Conservation (phyloP, 352 stramenopile genomes). For the Globisporangium cylindrosporum region DNA sequence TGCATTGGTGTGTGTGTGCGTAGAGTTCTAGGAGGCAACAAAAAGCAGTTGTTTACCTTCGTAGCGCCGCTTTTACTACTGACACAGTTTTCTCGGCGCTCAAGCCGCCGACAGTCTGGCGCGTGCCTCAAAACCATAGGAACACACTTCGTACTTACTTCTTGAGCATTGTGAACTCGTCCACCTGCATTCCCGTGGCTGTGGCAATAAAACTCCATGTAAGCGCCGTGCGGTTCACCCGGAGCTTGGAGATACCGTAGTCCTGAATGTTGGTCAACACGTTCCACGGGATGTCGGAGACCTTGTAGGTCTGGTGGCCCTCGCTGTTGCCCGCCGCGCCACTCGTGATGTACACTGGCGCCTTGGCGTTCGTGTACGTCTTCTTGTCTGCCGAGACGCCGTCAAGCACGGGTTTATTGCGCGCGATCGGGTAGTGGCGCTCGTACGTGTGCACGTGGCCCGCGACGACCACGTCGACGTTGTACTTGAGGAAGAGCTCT, state of each 20-base stretch:
- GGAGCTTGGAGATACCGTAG: constrained; percentile 43
- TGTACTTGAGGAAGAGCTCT: constrained; percentile 79
- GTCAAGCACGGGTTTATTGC: constrained; percentile 33
- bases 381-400: constrained; percentile 50
- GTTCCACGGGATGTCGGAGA: constrained; percentile 38
- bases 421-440: constrained; percentile 54
- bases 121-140: no score
- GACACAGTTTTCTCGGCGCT: no score
- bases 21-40: no score
- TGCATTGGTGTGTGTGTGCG: no score
- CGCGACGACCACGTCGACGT: constrained; percentile 82
- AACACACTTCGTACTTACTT: not conserved
- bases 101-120: no score
- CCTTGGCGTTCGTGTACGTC: constrained; percentile 53
- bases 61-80: no score
- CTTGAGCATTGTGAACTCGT: not conserved
- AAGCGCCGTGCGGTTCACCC: constrained; percentile 10
- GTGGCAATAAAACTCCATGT: not conserved
- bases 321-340: constrained; percentile 63
- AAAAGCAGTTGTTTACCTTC: no score
- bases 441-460: constrained; percentile 89
- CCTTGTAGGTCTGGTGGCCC: constrained; percentile 26
- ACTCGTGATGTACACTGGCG: constrained; percentile 65
- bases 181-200: not conserved
- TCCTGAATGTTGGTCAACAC: constrained; percentile 37